Evolutionary conservation across 2,329 filamentous ascomycete genomes (phyloP).

Genomic region (Bipolaris sorokiniana): DNA sequence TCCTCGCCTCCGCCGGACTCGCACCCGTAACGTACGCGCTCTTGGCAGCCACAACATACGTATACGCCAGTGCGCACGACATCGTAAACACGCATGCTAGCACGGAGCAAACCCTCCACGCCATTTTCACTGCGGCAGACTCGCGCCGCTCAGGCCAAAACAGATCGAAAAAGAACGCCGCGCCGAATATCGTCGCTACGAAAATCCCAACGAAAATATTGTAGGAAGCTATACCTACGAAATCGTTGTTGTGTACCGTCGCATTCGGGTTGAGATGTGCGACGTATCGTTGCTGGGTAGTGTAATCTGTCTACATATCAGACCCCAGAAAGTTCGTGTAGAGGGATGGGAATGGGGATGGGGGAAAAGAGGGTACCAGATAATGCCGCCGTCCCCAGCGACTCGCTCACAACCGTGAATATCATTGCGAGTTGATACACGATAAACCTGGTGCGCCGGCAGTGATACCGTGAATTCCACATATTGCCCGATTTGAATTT

Average conservation of each 20-base stretch:
- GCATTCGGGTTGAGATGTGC: conserved; percentile 49
- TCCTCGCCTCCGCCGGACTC: conserved; percentile 34
- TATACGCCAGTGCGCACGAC: conserved; percentile 57
- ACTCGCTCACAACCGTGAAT: conserved; percentile 62
- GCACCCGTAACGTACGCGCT: conserved; percentile 56
- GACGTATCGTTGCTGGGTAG: conserved; percentile 60
- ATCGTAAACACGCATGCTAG: conserved; percentile 57
- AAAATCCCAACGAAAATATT: conserved; percentile 66
- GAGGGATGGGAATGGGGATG: not conserved
- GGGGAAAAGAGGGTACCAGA: conserved; percentile 51
- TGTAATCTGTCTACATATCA: conserved; percentile 53
- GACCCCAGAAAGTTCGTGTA: not conserved
- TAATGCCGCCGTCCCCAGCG: conserved; percentile 61
- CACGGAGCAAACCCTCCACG: conserved; percentile 61
- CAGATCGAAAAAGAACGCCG: conserved; percentile 67
- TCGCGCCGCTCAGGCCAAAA: conserved; percentile 65
- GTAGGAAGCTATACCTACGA: conserved; percentile 61
- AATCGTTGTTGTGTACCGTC: conserved; percentile 61
- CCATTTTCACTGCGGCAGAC: conserved; percentile 55
- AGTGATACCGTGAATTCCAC: conserved; percentile 62
- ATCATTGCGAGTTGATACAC: conserved; percentile 67
- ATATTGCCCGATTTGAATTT: conserved; percentile 65
- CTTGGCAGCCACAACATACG: conserved; percentile 57
- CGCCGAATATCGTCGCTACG: conserved; percentile 64
- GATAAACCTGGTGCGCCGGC: conserved; percentile 64